These are phyloP conservation scores for Chaetomidium leptoderma DNA, from an alignment of 495 filamentous ascomycete species.

Conservation along the genomic window DNA sequence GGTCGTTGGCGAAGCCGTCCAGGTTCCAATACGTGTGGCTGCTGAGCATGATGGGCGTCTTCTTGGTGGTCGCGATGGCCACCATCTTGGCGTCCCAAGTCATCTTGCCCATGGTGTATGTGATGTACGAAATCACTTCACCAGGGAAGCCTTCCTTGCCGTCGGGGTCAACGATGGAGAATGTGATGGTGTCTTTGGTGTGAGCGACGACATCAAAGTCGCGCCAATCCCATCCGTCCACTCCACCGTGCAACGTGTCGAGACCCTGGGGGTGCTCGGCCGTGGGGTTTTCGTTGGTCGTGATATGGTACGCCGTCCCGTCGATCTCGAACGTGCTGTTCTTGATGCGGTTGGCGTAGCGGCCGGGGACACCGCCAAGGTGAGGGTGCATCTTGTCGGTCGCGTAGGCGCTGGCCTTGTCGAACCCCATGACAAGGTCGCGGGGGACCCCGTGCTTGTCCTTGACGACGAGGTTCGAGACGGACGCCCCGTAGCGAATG, in stretches of 20 bases:
- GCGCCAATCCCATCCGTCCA: slow-evolving; percentile 73
- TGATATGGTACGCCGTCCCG: slow-evolving; percentile 57
- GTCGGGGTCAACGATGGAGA: slow-evolving; percentile 67
- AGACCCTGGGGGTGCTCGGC: slow-evolving; percentile 43
- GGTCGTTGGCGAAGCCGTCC: slow-evolving; percentile 65
- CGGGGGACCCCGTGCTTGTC: slow-evolving; percentile 60
- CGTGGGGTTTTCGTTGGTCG: slow-evolving; percentile 65
- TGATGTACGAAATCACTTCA: slow-evolving; percentile 71
- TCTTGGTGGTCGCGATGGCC: slow-evolving; percentile 51
- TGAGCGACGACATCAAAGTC: slow-evolving; percentile 74
- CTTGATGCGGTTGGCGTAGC: slow-evolving; percentile 84
- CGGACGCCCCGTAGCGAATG: slow-evolving; percentile 73
- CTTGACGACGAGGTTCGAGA: slow-evolving; percentile 69
- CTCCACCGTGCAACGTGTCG: slow-evolving; percentile 79
- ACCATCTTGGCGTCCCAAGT: slow-evolving; percentile 55
- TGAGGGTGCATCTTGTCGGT: slow-evolving; percentile 66
- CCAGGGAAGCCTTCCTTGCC: slow-evolving; percentile 76
- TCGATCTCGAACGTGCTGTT: slow-evolving; percentile 76
- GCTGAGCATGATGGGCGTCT: slow-evolving; percentile 64
- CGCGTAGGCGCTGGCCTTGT: slow-evolving; percentile 68
- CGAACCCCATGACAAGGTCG: slow-evolving; percentile 75
- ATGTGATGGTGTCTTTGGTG: slow-evolving; percentile 66
- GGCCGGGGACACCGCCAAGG: slow-evolving; percentile 71
- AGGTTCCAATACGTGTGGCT: slow-evolving; percentile 82
- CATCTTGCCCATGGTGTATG: slow-evolving; percentile 54